phyloP scores from a whole-genome alignment of 768 basidiomycete species.

The Leccinum obscurum region DNA sequence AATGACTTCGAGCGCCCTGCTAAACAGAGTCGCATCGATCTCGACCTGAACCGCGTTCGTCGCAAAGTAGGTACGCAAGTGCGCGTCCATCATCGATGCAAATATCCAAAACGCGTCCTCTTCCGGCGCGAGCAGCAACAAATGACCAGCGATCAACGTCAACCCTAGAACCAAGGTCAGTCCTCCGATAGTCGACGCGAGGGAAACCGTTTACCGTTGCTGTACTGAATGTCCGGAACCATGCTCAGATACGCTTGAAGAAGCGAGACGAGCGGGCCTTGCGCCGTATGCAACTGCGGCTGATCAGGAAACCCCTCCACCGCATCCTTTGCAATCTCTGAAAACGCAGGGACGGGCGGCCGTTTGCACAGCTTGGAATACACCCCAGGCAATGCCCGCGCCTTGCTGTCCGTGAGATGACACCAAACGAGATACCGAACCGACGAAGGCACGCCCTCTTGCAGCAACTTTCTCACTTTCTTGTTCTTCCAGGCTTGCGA shows the following conservation, averaged over 20 bases:
- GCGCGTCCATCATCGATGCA: slow-evolving; percentile 80
- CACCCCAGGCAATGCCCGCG: slow-evolving; percentile 63
- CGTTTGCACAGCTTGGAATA: slow-evolving; percentile 64
- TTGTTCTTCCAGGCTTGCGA: slow-evolving; percentile 74
- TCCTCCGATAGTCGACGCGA: background rate
- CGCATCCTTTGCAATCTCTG: slow-evolving; percentile 62
- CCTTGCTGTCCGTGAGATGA: slow-evolving; percentile 75
- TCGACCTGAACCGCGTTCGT: slow-evolving; percentile 61
- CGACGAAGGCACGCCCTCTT: slow-evolving; percentile 80
- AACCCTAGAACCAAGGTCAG: slow-evolving; percentile 46
- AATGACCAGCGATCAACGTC: slow-evolving; percentile 67
- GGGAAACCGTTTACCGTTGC: slow-evolving; percentile 44
- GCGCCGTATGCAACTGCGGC: slow-evolving; percentile 55
- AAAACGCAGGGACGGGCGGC: slow-evolving; percentile 47
- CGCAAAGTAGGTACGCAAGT: slow-evolving; percentile 79
- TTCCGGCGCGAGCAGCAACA: slow-evolving; percentile 74
- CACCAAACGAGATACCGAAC: slow-evolving; percentile 87
- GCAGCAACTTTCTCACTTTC: slow-evolving; percentile 70
- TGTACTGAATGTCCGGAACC: slow-evolving; percentile 82
- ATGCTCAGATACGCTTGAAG: slow-evolving; percentile 77
- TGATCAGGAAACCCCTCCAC: slow-evolving; percentile 55
- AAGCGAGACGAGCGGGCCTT: slow-evolving; percentile 56
- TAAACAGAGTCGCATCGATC: slow-evolving; percentile 73
- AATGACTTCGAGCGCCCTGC: slow-evolving; percentile 62
- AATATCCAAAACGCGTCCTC: slow-evolving; percentile 94